These are phyloP conservation scores for Phytopythium litorale DNA, from an alignment of 352 stramenopile genomes.

Conservation along the genomic window DNA sequence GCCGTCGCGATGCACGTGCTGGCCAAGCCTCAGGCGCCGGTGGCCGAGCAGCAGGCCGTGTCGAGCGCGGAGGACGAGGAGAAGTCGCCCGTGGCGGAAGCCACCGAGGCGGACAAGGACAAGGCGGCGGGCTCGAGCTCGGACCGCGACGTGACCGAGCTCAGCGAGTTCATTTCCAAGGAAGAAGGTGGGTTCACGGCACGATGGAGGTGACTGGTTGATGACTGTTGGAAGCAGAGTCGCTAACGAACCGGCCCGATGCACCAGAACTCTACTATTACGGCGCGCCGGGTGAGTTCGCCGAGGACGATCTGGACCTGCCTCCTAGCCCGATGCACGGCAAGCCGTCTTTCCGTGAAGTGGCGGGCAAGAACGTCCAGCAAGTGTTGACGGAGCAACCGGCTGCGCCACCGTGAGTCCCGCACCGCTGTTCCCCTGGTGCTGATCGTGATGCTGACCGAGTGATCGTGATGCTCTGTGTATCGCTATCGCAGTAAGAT, in stretches of 20 bases:
- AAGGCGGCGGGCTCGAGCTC: constrained; percentile 7
- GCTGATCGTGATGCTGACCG: neutral
- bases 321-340: constrained; percentile 12
- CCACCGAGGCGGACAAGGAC: constrained; percentile 12
- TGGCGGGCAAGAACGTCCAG: constrained; percentile 41
- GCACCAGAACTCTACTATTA: constrained; percentile 75
- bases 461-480: neutral
- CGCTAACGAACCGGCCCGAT: neutral
- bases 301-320: constrained; percentile 18
- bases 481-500: constrained; percentile 40
- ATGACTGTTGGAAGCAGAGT: neutral
- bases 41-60: constrained; percentile 13
- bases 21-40: constrained; percentile 17
- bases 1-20: constrained; percentile 27
- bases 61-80: constrained; percentile 26
- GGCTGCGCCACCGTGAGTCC: constrained; percentile 49
- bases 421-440: neutral
- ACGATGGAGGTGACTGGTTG: neutral
- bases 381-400: constrained; percentile 34
- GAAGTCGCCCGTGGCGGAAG: constrained; percentile 11
- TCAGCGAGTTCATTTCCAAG: constrained; percentile 78
- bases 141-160: constrained; percentile 36
- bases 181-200: constrained; percentile 50
- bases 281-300: constrained; percentile 64
- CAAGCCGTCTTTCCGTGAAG: constrained; percentile 52